A percentile compares a stretch with the other conserved stretches of the same genome.
These are phyloP conservation scores for Aspergillus sp. DNA, from an alignment of 2,329 filamentous ascomycete species.

Conservation along the genomic window DNA sequence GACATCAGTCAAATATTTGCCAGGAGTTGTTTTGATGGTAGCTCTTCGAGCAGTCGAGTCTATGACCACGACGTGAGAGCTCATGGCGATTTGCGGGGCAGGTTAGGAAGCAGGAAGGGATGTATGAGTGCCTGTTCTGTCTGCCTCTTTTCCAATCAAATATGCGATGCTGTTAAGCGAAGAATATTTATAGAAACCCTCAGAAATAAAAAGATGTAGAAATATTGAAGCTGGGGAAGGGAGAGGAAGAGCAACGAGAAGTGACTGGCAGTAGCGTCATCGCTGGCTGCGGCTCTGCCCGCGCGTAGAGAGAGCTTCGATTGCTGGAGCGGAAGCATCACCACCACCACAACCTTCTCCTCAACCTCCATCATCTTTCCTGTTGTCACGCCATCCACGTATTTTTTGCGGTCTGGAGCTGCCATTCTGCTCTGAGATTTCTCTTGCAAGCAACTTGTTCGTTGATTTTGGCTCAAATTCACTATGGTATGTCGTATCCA, in stretches of 20 bases:
- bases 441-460: neutral
- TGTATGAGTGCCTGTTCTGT: neutral
- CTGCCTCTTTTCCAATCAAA: neutral
- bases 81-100: constrained; percentile 51
- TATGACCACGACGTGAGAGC: constrained; percentile 82
- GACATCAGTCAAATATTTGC: constrained; percentile 75
- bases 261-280: constrained; percentile 23
- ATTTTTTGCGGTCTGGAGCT: neutral
- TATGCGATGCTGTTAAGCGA: neutral
- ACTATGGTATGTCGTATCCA: neutral
- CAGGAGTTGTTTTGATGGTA: constrained; percentile 74
- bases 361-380: neutral
- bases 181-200: constrained; percentile 1
- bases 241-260: constrained; percentile 12
- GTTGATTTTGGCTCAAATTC: neutral
- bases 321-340: constrained; percentile 7
- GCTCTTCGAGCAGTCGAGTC: constrained; percentile 70
- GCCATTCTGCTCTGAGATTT: neutral
- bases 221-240: constrained; percentile 1
- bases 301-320: constrained; percentile 1
- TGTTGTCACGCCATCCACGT: neutral
- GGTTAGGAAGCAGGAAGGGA: neutral
- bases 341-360: constrained; percentile 5
- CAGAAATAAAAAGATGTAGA: neutral
- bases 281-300: constrained; percentile 17